Conservation (phyloP, 2,329 filamentous ascomycete species). For the Coleophoma crateriformis region DNA sequence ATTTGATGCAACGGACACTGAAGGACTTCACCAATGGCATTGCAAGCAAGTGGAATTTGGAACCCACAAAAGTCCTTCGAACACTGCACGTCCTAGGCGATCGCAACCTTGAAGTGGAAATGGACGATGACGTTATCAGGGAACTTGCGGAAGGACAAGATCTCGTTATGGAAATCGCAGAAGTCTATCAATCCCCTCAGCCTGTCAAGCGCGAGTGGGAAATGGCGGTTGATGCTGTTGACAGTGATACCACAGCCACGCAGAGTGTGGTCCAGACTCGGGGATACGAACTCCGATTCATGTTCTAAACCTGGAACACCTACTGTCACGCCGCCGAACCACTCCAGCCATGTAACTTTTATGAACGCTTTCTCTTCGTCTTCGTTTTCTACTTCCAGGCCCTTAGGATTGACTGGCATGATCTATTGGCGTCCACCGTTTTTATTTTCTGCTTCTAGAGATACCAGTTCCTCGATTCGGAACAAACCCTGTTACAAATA, state of each 20-base stretch:
- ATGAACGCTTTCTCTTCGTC: slow-evolving; percentile 6
- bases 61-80: slow-evolving; percentile 64
- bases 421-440: slow-evolving; percentile 14
- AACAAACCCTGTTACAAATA: slow-evolving; percentile 11
- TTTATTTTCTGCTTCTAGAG: slow-evolving; percentile 19
- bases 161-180: slow-evolving; percentile 67
- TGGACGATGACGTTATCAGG: slow-evolving; percentile 85
- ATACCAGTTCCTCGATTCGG: slow-evolving; percentile 20
- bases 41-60: slow-evolving; percentile 74
- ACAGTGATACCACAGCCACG: slow-evolving; percentile 18
- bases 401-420: slow-evolving; percentile 7
- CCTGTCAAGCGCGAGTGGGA: slow-evolving; percentile 55
- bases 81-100: slow-evolving; percentile 63
- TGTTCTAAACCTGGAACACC: slow-evolving; percentile 23
- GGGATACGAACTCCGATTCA: slow-evolving; percentile 27
- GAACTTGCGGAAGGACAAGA: slow-evolving; percentile 88
- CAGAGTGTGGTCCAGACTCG: slow-evolving; percentile 19
- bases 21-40: slow-evolving; percentile 69
- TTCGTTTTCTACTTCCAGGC: background rate
- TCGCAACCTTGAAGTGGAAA: slow-evolving; percentile 72
- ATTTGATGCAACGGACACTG: slow-evolving; percentile 71
- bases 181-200: slow-evolving; percentile 16
- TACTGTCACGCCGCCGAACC: slow-evolving; percentile 17
- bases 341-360: slow-evolving; percentile 24
- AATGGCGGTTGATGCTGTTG: slow-evolving; percentile 46